Percentiles rank a stretch among this genome's conserved stretches.
These are phyloP conservation scores for Deinandra increscens DNA, from an alignment of 129 eudicot genomes.

Conservation along the genomic window DNA sequence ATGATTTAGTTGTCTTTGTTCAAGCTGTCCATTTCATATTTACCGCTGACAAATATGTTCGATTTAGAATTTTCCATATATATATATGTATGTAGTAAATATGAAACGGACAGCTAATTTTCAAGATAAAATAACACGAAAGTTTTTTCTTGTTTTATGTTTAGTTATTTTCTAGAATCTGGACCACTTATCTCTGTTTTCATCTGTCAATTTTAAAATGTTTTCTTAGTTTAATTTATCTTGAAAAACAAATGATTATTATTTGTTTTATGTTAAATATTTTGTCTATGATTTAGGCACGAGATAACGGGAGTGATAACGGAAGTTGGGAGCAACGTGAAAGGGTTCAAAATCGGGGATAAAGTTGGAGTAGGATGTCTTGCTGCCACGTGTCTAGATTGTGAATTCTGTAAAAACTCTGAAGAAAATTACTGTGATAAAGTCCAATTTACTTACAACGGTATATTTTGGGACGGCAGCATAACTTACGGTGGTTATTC, in stretches of 20 bases:
- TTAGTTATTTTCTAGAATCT: no score
- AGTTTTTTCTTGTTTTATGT: no score
- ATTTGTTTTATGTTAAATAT: background rate
- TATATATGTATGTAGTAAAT: no score
- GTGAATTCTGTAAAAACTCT: constrained; percentile 56
- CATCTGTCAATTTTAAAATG: background rate
- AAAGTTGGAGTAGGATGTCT: constrained; percentile 84
- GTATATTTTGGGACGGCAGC: constrained; percentile 92
- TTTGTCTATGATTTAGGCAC: constrained; percentile 45
- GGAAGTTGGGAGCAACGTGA: constrained; percentile 79
- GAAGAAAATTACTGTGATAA: constrained; percentile 80
- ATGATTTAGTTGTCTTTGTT: no score
- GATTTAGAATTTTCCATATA: no score
- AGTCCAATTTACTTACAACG: constrained; percentile 62
- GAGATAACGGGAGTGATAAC: constrained; percentile 86
- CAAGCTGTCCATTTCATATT: no score
- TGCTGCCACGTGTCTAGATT: constrained; percentile 72
- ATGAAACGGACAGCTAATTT: no score
- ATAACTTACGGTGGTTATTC: constrained; percentile 98
- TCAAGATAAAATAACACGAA: no score
- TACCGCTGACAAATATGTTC: no score
- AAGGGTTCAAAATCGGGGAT: constrained; percentile 71
- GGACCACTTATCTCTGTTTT: no score
- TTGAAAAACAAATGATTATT: background rate
- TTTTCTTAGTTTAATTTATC: background rate